Base-by-base conservation (phyloP, 345 rosid species). In the Dimocarpus longan region DNA sequence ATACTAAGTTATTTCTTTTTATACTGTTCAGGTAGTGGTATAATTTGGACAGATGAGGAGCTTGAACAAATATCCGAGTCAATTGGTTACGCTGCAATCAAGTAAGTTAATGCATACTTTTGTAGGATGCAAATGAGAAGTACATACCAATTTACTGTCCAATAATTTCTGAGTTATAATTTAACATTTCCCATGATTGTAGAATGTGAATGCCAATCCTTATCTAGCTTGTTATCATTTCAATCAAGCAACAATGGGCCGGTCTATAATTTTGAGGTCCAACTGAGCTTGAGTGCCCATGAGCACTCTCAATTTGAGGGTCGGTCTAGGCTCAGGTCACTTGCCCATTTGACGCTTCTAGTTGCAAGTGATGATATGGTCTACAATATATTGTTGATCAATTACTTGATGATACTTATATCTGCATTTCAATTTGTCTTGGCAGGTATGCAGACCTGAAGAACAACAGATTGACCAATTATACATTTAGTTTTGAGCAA, bases 1-100 rank as follows among this genome's bases (percentile, higher is more conserved):
- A 46, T 3, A 32, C 37, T 32, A 46, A 5, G 52, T 46, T 7
- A 46, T 24, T 63, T 68, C 71, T 32, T 26, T 80, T 5, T 77
- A 15, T 62, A 54, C 43, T 81, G 44, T 44, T 66, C 81, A 93
- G 98, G 94, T 62, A 93, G 91, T 90, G 97, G 81, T 83, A 84
- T 85, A 87, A 95, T 89, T 79, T 96, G 98, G 98, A 90, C 93
- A 2, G 84, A 86, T 44, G 91, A 90, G 84, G 98, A 96, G 85
- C 90, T 96, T 74, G 97, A 91, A 82, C 87, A 90, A 84, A 94
- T 90, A 67, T 97, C 98, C 9, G 94, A 93, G 84, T 97, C 97
- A 68, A 81, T 94, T 81, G 99, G 98, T 80, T 96, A 96, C 83
- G 97, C 98, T 80, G 99, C 99, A 54, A 87, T 94, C 37, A 96